These are phyloP conservation scores for Alternaria ethzedia DNA, from an alignment of 2,329 filamentous ascomycete species.

Conservation along the genomic window DNA sequence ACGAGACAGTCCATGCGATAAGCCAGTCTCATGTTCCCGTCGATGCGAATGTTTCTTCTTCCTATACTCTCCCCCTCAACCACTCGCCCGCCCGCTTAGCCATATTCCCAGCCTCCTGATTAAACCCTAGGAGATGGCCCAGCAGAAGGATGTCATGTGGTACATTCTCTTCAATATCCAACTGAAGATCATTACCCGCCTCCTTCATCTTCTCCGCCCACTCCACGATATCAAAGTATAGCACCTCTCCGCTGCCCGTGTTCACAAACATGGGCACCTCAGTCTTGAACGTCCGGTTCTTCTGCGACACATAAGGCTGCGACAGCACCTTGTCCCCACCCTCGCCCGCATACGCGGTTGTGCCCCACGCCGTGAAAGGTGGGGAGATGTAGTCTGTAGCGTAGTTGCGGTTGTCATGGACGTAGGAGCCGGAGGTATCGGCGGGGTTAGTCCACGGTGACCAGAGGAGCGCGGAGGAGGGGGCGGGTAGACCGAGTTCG, in stretches of 20 bases:
- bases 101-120: constrained; percentile 43
- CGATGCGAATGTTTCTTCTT: too few species aligned
- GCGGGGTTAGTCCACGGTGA: constrained; percentile 53
- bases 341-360: constrained; percentile 38
- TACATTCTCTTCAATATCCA: constrained; percentile 50
- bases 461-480: constrained; percentile 52
- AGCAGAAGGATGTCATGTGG: constrained; percentile 57
- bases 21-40: too few species aligned
- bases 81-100: constrained; percentile 50
- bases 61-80: constrained; percentile 15
- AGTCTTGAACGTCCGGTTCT: constrained; percentile 49
- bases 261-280: constrained; percentile 52
- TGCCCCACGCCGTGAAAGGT: constrained; percentile 54
- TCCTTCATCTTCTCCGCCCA: constrained; percentile 48
- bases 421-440: constrained; percentile 29
- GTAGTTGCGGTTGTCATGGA: constrained; percentile 43
- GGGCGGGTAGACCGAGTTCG: constrained; percentile 41
- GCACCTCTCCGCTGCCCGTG: constrained; percentile 50
- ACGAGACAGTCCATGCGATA: too few species aligned
- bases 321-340: constrained; percentile 17
- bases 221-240: constrained; percentile 50
- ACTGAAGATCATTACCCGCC: constrained; percentile 51
- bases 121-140: constrained; percentile 52
- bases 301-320: constrained; percentile 49
- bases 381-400: constrained; percentile 52